Conservation (phyloP, 225 moss, liverwort and hornwort genomes). For the Polytrichum formosum region DNA sequence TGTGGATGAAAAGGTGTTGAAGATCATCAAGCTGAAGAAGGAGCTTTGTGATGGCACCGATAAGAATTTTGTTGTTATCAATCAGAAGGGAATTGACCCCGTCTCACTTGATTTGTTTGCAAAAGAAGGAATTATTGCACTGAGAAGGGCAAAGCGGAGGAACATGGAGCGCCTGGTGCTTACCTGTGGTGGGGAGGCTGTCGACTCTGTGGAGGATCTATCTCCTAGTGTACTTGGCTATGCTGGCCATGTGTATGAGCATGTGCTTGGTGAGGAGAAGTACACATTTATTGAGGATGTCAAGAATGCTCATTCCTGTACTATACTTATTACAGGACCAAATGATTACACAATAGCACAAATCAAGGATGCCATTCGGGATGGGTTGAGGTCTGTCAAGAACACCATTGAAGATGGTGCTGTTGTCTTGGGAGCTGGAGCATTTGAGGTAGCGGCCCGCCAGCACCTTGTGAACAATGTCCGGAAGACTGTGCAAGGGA, state of each 20-base stretch:
- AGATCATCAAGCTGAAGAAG: conserved; percentile 85
- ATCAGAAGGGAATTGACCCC: conserved; percentile 97
- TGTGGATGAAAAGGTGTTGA: conserved; percentile 92
- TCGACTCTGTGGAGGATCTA: conserved; percentile 84
- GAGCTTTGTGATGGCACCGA: conserved; percentile 85
- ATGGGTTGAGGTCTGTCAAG: conserved; percentile 93
- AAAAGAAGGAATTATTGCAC: conserved; percentile 81
- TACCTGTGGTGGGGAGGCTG: conserved; percentile 93
- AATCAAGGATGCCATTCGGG: conserved; percentile 93
- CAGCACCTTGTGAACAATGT: conserved; percentile 81
- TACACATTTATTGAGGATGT: conserved; percentile 95
- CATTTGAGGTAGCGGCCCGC: conserved; percentile 89
- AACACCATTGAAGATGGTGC: conserved; percentile 89
- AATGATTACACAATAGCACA: conserved; percentile 99
- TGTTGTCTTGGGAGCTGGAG: conserved; percentile 84
- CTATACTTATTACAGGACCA: conserved; percentile 92
- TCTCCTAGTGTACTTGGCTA: conserved; percentile 63
- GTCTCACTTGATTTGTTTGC: conserved; percentile 83
- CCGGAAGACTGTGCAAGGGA: conserved; percentile 81
- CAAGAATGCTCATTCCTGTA: conserved; percentile 91
- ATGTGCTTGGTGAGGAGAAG: conserved; percentile 96
- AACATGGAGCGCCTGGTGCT: conserved; percentile 95
- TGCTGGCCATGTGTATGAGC: conserved; percentile 89
- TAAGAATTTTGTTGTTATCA: conserved; percentile 82
- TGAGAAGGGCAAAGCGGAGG: conserved; percentile 90